Percentiles rank a stretch among this genome's conserved stretches.
Evolutionary conservation across 2,329 filamentous ascomycete species (phyloP).

Genomic region (Emericellopsis cladophorae): DNA sequence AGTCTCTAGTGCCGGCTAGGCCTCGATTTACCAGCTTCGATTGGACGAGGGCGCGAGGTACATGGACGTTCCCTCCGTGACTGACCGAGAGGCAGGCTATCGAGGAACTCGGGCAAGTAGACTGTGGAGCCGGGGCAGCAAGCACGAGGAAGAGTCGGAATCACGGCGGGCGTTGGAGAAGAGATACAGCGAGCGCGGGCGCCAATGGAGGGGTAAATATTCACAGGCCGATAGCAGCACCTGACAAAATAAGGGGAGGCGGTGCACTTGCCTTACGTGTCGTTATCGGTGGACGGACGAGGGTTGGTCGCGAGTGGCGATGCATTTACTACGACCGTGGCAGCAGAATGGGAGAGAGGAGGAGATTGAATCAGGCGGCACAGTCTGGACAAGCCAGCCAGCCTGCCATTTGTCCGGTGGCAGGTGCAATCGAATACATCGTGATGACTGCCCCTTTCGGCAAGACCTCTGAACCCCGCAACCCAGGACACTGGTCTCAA

Average conservation of each 20-base stretch:
- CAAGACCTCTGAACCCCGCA: constrained; percentile 1
- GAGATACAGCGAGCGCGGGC: no score
- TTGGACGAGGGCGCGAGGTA: not conserved
- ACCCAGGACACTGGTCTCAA: no score
- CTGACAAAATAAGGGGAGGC: no score
- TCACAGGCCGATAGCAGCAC: no score
- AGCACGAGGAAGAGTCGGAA: constrained; percentile 1
- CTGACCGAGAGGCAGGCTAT: constrained; percentile 1
- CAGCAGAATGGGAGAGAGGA: not conserved
- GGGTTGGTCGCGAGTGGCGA: not conserved
- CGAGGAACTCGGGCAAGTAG: not conserved
- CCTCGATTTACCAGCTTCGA: no score
- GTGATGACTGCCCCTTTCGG: not conserved
- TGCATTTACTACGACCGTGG: not conserved
- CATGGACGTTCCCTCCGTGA: not conserved
- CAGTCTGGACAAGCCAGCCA: not conserved
- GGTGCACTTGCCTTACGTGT: no score
- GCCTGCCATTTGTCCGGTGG: no score
- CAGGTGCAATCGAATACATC: not conserved
- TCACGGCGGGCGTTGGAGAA: no score
- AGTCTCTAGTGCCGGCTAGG: no score
- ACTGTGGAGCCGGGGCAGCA: not conserved
- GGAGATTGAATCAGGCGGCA: not conserved
- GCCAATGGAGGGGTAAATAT: no score
- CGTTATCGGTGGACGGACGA: not conserved